These are phyloP conservation scores for Pleurotus citrinopileatus DNA, from an alignment of 768 basidiomycete species.

Conservation along the genomic window DNA sequence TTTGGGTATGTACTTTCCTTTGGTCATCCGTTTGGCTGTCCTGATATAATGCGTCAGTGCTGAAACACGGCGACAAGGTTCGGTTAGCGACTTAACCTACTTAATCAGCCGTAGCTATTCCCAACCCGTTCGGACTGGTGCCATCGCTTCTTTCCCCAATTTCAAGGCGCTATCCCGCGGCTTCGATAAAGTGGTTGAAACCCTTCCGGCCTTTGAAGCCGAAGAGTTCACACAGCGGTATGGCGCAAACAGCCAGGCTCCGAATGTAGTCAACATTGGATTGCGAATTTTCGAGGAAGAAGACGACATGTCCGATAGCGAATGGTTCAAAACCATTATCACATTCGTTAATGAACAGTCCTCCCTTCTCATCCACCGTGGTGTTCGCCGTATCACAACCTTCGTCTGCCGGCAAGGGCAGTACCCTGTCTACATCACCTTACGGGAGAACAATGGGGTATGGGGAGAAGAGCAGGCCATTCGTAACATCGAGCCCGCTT, in stretches of 20 bases:
- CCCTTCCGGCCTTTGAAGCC: constrained; percentile 72
- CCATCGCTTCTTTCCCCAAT: constrained; percentile 88
- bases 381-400: constrained; percentile 90
- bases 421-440: constrained; percentile 94
- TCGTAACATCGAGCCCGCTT: constrained; percentile 96
- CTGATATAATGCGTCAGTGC: constrained; percentile 25
- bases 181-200: constrained; percentile 68
- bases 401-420: constrained; percentile 87
- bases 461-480: constrained; percentile 97
- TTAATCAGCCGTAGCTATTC: constrained; percentile 83
- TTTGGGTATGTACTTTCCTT: constrained; percentile 34
- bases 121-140: constrained; percentile 88
- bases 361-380: constrained; percentile 62
- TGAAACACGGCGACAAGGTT: constrained; percentile 77
- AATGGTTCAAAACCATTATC: constrained; percentile 72
- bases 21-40: not conserved
- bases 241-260: constrained; percentile 68
- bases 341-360: constrained; percentile 70
- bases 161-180: constrained; percentile 64
- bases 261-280: constrained; percentile 93
- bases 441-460: constrained; percentile 65
- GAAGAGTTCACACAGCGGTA: constrained; percentile 75
- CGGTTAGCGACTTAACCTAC: constrained; percentile 94
- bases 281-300: constrained; percentile 82
- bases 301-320: constrained; percentile 74